Evolutionary conservation across 2,329 filamentous ascomycete genomes (phyloP).

Genomic region (Pseudocercospora pini-densiflorae): DNA sequence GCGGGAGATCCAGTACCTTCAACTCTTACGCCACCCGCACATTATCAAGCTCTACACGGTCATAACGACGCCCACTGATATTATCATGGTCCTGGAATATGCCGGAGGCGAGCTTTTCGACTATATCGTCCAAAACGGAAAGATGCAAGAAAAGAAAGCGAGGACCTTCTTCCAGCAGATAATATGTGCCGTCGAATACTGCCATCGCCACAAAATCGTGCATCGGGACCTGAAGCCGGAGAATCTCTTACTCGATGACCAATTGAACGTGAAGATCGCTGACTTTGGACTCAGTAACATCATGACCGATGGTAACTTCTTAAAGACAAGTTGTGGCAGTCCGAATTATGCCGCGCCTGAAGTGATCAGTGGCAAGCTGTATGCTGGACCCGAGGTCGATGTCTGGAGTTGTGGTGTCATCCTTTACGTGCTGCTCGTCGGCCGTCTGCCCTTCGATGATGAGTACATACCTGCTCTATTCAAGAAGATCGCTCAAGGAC

Average conservation of each 20-base stretch:
- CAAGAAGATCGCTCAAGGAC: conserved; percentile 94
- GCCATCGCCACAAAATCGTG: conserved; percentile 97
- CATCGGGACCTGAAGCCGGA: conserved; percentile 97
- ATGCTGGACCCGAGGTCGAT: conserved; percentile 96
- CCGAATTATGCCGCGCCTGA: conserved; percentile 98
- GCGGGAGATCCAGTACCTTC: conserved; percentile 96
- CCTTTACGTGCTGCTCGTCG: conserved; percentile 67
- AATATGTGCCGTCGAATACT: conserved; percentile 98
- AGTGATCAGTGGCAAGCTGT: conserved; percentile 96
- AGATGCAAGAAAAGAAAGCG: conserved; percentile 89
- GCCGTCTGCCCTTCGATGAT: conserved; percentile 88
- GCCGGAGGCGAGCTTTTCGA: conserved; percentile 96
- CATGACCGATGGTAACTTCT: conserved; percentile 99
- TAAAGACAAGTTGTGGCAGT: conserved; percentile 97
- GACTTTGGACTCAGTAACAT: conserved; percentile 99
- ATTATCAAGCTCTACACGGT: conserved; percentile 99
- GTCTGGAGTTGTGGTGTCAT: conserved; percentile 87
- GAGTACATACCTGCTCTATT: conserved; percentile 98
- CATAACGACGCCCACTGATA: conserved; percentile 91
- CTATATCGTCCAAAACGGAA: conserved; percentile 93
- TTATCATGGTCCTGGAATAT: conserved; percentile 99
- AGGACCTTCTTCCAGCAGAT: conserved; percentile 99
- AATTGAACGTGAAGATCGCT: conserved; percentile 98
- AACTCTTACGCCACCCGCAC: conserved; percentile 92
- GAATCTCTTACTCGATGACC: conserved; percentile 91